Evolutionary conservation across 257 asterid genomes (phyloP).

Genomic region (Fraxinus quadrangulata): DNA sequence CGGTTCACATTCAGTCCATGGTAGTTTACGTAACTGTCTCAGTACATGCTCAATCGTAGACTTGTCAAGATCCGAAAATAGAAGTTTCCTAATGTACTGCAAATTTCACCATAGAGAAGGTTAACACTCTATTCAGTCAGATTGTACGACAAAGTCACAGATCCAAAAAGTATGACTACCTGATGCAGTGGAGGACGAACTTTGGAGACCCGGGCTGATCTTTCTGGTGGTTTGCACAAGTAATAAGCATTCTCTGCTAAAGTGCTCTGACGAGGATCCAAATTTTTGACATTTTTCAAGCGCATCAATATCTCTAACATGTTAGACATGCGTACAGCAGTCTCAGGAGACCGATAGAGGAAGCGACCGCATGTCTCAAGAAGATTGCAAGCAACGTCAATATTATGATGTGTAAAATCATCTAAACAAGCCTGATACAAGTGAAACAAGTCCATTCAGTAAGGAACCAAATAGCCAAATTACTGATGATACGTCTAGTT

Average conservation of each 20-base stretch:
- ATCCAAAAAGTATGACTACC: slow-evolving; percentile 43
- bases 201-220: slow-evolving; percentile 96
- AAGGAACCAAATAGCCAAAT: slow-evolving; percentile 1
- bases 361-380: slow-evolving; percentile 99
- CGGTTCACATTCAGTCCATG: slow-evolving; percentile 89
- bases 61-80: slow-evolving; percentile 96
- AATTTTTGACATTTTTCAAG: slow-evolving; percentile 89
- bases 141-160: slow-evolving; percentile 24
- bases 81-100: slow-evolving; percentile 94
- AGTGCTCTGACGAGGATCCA: slow-evolving; percentile 99
- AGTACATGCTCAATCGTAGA: slow-evolving; percentile 87
- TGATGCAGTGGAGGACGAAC: slow-evolving; percentile 95
- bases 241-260: slow-evolving; percentile 97
- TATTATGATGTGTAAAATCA: slow-evolving; percentile 94
- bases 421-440: slow-evolving; percentile 86
- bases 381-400: slow-evolving; percentile 98
- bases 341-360: slow-evolving; percentile 96
- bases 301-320: slow-evolving; percentile 99
- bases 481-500: background rate
- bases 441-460: slow-evolving; percentile 25
- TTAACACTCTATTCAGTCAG: slow-evolving; percentile 22
- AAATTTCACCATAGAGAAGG: slow-evolving; percentile 28
- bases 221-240: slow-evolving; percentile 98
- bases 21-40: slow-evolving; percentile 90
- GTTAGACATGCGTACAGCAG: slow-evolving; percentile 88